phyloP scores from a whole-genome alignment of 202 grass and related monocot species.

The Bolboschoenoplectus hybrid region DNA sequence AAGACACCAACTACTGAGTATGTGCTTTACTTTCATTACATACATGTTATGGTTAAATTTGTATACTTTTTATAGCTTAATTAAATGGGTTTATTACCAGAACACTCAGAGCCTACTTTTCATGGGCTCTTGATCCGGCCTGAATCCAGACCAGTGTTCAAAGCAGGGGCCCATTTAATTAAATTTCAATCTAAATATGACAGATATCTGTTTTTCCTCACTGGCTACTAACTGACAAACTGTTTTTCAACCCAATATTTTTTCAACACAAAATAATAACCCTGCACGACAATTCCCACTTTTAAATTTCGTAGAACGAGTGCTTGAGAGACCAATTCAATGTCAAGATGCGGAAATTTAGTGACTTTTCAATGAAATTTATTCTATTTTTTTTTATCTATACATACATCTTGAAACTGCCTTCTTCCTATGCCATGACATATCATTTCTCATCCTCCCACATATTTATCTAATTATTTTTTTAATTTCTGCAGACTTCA shows the following conservation, averaged over 20 bases:
- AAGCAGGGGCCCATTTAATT: background rate
- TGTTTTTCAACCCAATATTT: background rate
- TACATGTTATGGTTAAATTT: background rate
- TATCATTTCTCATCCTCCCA: background rate
- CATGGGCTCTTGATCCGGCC: background rate
- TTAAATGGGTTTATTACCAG: background rate
- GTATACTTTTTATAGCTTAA: background rate
- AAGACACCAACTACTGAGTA: constrained; percentile 9
- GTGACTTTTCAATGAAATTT: background rate
- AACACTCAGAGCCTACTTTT: background rate
- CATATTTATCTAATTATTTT: background rate
- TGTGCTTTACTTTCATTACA: background rate
- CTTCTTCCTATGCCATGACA: too few species aligned
- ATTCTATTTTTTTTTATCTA: background rate
- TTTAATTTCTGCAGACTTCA: constrained; percentile 27
- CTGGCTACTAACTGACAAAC: background rate
- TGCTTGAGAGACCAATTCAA: too few species aligned
- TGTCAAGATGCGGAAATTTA: background rate
- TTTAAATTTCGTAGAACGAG: too few species aligned
- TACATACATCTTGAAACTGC: background rate
- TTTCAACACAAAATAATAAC: too few species aligned
- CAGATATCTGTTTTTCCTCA: background rate
- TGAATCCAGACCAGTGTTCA: background rate
- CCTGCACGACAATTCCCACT: too few species aligned
- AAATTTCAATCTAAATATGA: background rate